Conservation (phyloP, 23 red algal species). For the Agarophyton chilense region DNA sequence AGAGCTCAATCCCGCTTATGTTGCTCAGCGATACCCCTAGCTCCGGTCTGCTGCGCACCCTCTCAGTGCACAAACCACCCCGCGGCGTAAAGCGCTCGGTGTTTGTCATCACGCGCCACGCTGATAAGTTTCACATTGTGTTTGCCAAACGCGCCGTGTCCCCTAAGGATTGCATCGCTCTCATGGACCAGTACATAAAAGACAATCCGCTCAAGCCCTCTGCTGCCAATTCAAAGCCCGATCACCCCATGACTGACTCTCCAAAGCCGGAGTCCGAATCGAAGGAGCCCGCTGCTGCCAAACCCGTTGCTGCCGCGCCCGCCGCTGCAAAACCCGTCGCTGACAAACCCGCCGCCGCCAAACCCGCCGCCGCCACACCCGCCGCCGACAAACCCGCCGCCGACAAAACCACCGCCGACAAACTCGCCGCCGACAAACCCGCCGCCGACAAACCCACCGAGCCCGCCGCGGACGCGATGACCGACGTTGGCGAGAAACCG, state of each 20-base stretch:
- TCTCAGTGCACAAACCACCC: constrained; percentile 53
- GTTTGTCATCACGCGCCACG: constrained; percentile 54
- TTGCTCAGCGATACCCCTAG: constrained; percentile 63
- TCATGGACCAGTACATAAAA: constrained; percentile 40
- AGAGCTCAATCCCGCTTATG: constrained; percentile 46
- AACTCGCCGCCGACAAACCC: too few relatives aligned
- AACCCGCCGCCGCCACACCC: too few relatives aligned
- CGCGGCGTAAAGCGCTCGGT: constrained; percentile 58
- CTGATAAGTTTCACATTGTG: constrained; percentile 4
- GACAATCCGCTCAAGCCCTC: constrained; percentile 9
- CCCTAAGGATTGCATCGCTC: constrained; percentile 26
- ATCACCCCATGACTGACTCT: constrained; percentile 1
- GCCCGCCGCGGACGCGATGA: too few relatives aligned
- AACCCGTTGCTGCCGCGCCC: neutral
- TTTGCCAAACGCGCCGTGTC: constrained; percentile 28
- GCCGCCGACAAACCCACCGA: too few relatives aligned
- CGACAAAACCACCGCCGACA: too few relatives aligned
- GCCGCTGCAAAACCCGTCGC: neutral
- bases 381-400: too few relatives aligned
- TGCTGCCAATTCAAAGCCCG: neutral
- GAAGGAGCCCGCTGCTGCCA: neutral
- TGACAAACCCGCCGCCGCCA: too few relatives aligned
- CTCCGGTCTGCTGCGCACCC: constrained; percentile 46
- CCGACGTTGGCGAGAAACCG: neutral
- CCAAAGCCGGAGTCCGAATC: neutral